These are phyloP conservation scores for Fusarium lateritium DNA, from an alignment of 2,329 filamentous ascomycete species.

Conservation along the genomic window DNA sequence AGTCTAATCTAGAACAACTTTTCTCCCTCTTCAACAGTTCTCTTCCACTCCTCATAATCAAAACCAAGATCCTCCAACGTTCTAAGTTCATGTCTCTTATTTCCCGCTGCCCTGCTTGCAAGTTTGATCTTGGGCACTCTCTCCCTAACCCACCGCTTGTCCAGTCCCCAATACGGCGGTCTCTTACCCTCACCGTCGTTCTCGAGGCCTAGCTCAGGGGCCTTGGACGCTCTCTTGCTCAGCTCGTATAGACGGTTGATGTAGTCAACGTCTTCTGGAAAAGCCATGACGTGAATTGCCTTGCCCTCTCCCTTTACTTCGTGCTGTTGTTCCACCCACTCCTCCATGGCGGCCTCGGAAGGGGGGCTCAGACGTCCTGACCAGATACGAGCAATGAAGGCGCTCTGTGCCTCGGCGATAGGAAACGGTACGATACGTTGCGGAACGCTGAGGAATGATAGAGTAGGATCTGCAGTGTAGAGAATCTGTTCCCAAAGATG, in stretches of 20 bases:
- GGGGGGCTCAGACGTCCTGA: slow-evolving; percentile 73
- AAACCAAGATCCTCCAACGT: slow-evolving; percentile 58
- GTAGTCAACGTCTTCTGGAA: slow-evolving; percentile 71
- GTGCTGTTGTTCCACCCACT: slow-evolving; percentile 72
- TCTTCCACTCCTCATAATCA: slow-evolving; percentile 54
- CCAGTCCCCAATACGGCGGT: slow-evolving; percentile 58
- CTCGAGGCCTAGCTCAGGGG: slow-evolving; percentile 51
- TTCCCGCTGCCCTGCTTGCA: slow-evolving; percentile 56
- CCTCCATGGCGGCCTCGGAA: slow-evolving; percentile 66
- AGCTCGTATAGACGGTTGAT: slow-evolving; percentile 70
- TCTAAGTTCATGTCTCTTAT: slow-evolving; percentile 53
- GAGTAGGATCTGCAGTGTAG: slow-evolving; percentile 73
- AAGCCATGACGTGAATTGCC: slow-evolving; percentile 59
- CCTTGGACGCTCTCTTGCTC: slow-evolving; percentile 57
- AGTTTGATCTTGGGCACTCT: slow-evolving; percentile 59
- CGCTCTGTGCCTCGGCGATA: slow-evolving; percentile 76
- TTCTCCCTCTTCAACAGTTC: slow-evolving; percentile 34
- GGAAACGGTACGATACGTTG: slow-evolving; percentile 82
- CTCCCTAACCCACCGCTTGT: slow-evolving; percentile 58
- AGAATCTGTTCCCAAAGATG: slow-evolving; percentile 81
- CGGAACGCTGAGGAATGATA: slow-evolving; percentile 76
- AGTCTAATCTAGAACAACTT: slow-evolving; percentile 27
- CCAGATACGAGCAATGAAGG: slow-evolving; percentile 77
- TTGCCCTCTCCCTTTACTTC: slow-evolving; percentile 60
- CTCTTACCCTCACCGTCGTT: slow-evolving; percentile 56